Evolutionary conservation across 2,329 filamentous ascomycete genomes (phyloP), one percentile per base, ranked within the genome.

Genomic region (Davidsoniella australis): DNA sequence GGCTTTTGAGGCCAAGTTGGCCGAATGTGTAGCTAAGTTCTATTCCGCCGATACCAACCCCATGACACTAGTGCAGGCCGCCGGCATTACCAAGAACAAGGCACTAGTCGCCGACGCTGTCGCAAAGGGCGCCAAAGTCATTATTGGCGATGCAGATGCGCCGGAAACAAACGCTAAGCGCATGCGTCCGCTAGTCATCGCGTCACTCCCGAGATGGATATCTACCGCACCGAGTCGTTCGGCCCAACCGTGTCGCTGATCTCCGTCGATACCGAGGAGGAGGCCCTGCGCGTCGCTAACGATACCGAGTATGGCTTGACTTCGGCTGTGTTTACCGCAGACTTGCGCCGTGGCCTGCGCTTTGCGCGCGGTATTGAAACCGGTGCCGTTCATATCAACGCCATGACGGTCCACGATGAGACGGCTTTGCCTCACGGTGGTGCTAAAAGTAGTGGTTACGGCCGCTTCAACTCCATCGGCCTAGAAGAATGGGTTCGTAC

Each of bases 221-320:
- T 93, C 14, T 89, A 81, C 63, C 66, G 73, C 56, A 78, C 73
- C 1, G 85, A 93, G 63, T 82, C 76, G 1, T 93, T 93, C 57
- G 85, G 83, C 0, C 85, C 86, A 0, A 77, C 75, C 0, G 81
- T 87, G 1, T 78, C 76, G 14, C 58, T 91, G 17, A 73, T 81
- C 12, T 68, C 73, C 18, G 70, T 88, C 23, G 69, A 76, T n/a
- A 68, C 64, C 2, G 80, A 85, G 43, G 82, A 85, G 29, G 80
- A 87, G 55, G 85, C 83, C 0, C 63, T 91, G 20, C 65, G 69
- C 26, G 66, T 89, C 16, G 83, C 85, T 12, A 93, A 94, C 59
- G 82, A 89, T 57, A 86, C 81, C 1, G 81, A 86, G 45, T 91
- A 87, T 59, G 85, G 85, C 3, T 70, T 93, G 8, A 68, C 70